Evolutionary conservation across 805 yeast species (phyloP), one percentile per base, ranked within the genome.

Genomic region (Spathaspora gorwiae): DNA sequence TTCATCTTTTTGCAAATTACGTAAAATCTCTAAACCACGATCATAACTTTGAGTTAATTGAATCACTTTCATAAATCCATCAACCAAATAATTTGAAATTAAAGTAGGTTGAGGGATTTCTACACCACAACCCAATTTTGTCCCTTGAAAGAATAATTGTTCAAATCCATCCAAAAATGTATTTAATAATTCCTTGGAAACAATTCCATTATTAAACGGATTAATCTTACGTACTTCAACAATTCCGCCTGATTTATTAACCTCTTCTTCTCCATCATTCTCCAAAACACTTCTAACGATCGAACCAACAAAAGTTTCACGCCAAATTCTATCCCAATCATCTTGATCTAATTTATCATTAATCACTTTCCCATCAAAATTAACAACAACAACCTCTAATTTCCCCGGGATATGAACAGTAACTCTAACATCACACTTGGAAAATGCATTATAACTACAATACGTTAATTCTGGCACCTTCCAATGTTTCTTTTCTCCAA

Each of bases 221-320:
- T 89, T 85, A 46, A 88, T 73, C 47, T 84, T 81, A 52, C 96
- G 78, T 34, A 94, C 84, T 59, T 90, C 96, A 8, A 90, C 95
- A 45, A 94, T 56, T 69, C 85, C 67, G 65, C 83, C 63, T 11
- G 61, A 63, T 48, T 70, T 68, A 45, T 86, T 92, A 38, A 83
- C 89, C 42, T 89, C 96, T 42, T 87, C 89, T 35, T 83, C 90
- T 42, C 89, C 96, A 42, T 87, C 90, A 6, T 67, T 62, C 26
- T 80, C 80, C 45, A 89, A 66, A 37, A 94, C 63, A 7, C 90
- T 70, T 55, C 99, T 77, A 24, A 89, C 81, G 50, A 90, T 75
- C 2, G 90, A 83, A 57, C 89, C 73, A 51, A 83, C 72, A 57
- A 74, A 83, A 1, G 88, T 78, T 53, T 68, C 79, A 53, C 54